phyloP scores from a whole-genome alignment of 2,329 filamentous ascomycete genomes.

The Capronia coronata region DNA sequence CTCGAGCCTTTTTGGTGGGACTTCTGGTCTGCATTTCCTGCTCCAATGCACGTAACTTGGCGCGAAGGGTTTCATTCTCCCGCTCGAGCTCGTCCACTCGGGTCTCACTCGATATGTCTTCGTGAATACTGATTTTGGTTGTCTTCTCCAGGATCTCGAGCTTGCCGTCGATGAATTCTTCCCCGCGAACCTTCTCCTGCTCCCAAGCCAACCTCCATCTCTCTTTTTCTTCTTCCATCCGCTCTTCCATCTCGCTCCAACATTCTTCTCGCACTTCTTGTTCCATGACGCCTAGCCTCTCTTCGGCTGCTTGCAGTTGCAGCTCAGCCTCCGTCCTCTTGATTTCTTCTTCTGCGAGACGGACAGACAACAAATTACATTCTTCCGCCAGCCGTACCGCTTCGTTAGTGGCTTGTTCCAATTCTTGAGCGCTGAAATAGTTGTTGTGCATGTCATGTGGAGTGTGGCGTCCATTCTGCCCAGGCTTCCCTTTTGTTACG shows the following conservation, averaged over 20 bases:
- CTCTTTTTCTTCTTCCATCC: constrained; percentile 65
- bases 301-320: constrained; percentile 60
- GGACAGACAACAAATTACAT: constrained; percentile 65
- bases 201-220: constrained; percentile 77
- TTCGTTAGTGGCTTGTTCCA: constrained; percentile 74
- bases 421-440: constrained; percentile 56
- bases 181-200: constrained; percentile 57
- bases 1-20: constrained; percentile 50
- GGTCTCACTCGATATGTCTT: constrained; percentile 50
- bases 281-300: constrained; percentile 66
- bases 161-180: constrained; percentile 84
- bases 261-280: constrained; percentile 84
- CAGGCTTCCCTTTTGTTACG: constrained; percentile 18
- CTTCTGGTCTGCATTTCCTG: constrained; percentile 60
- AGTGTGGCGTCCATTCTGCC: constrained; percentile 40
- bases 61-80: constrained; percentile 64
- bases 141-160: constrained; percentile 60
- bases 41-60: constrained; percentile 58
- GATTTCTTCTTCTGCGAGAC: constrained; percentile 64
- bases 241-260: constrained; percentile 74
- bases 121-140: constrained; percentile 37
- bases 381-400: constrained; percentile 73
- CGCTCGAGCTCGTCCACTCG: constrained; percentile 57
- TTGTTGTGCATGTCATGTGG: constrained; percentile 41
- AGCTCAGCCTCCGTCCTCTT: constrained; percentile 65